Evolutionary conservation across 148 eudicot genomes (phyloP).

Genomic region (Fagopyrum esculentum): DNA sequence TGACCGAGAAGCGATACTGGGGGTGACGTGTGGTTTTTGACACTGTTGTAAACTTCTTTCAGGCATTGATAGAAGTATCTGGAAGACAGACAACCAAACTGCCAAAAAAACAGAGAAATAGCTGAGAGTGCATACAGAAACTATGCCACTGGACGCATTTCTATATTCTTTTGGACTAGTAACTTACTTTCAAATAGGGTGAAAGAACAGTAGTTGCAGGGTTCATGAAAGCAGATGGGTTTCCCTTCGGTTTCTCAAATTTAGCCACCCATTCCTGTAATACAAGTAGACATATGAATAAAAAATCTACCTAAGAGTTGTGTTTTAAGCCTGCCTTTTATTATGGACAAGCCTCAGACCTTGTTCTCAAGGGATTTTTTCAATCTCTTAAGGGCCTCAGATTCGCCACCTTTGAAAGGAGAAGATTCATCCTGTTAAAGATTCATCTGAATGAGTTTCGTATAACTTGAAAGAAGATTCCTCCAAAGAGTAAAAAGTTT

Average conservation of each 20-base stretch:
- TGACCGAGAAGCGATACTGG: constrained; percentile 98
- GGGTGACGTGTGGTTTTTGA: constrained; percentile 60
- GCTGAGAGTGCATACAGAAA: background rate
- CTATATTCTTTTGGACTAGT: background rate
- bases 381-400: constrained; percentile 74
- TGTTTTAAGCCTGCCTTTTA: background rate
- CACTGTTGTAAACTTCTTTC: constrained; percentile 47
- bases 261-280: constrained; percentile 88
- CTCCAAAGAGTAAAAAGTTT: background rate
- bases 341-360: constrained; percentile 25
- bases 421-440: constrained; percentile 56
- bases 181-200: constrained; percentile 83
- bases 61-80: constrained; percentile 82
- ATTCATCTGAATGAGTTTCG: background rate
- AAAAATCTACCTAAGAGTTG: background rate
- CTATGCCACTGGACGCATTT: background rate
- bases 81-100: constrained; percentile 92
- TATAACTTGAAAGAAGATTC: background rate
- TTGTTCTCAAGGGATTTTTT: constrained; percentile 46
- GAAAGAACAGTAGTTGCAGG: constrained; percentile 90
- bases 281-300: background rate
- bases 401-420: constrained; percentile 86
- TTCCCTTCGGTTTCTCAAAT: constrained; percentile 94
- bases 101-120: constrained; percentile 19
- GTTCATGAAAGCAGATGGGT: constrained; percentile 67